Conservation (phyloP, 2,329 filamentous ascomycete species). For the Alternaria ethzedia region DNA sequence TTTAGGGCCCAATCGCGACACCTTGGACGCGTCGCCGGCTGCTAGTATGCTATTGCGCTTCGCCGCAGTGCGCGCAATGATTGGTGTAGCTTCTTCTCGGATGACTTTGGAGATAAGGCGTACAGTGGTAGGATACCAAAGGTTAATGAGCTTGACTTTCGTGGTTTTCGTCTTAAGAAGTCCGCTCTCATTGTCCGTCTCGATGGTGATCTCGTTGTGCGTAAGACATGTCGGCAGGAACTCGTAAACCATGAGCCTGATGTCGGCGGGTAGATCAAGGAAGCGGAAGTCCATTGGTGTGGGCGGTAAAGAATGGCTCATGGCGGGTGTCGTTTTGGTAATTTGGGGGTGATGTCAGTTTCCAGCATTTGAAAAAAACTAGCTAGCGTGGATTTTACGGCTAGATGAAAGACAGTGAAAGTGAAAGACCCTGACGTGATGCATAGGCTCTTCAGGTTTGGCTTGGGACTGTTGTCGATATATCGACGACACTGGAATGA, state of each 20-base stretch:
- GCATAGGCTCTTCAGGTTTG: neutral
- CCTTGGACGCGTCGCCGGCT: neutral
- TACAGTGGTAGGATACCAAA: neutral
- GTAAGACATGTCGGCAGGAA: neutral
- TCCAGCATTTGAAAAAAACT: neutral
- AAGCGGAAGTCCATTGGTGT: neutral
- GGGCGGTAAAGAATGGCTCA: neutral
- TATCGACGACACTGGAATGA: neutral
- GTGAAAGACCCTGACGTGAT: neutral
- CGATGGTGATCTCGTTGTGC: neutral
- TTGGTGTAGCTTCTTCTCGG: neutral
- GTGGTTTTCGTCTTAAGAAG: neutral
- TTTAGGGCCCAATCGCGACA: too few species aligned
- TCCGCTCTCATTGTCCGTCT: neutral
- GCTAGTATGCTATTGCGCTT: neutral
- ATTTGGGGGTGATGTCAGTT: neutral
- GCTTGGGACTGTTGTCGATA: neutral
- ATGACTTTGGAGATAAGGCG: neutral
- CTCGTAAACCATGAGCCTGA: neutral
- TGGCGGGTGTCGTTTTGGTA: neutral
- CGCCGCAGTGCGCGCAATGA: neutral
- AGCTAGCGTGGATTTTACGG: neutral
- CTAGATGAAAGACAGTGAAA: neutral
- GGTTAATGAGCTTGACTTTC: neutral
- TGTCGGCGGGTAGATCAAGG: neutral